Conservation (phyloP, 2,329 filamentous ascomycete species). For the Penicillium sp. region DNA sequence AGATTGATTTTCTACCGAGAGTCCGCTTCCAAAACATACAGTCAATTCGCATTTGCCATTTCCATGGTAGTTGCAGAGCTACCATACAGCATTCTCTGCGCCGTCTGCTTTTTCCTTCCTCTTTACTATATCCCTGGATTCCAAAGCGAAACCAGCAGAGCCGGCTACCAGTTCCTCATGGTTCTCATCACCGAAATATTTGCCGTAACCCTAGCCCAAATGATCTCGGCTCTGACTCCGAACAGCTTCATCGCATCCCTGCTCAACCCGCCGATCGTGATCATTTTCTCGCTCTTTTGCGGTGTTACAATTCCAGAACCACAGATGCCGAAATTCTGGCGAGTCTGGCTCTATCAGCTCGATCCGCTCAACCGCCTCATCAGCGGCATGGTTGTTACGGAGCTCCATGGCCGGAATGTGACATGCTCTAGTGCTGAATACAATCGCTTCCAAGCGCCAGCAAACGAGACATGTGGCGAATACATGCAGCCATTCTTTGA, state of each 20-base stretch:
- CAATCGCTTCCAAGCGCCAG: constrained; percentile 64
- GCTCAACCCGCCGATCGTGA: constrained; percentile 76
- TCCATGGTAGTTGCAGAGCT: constrained; percentile 79
- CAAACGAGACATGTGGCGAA: constrained; percentile 63
- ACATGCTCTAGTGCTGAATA: constrained; percentile 58
- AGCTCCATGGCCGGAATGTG: constrained; percentile 63
- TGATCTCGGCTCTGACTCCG: constrained; percentile 71
- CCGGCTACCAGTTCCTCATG: constrained; percentile 85
- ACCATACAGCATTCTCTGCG: constrained; percentile 76
- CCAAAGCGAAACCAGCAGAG: constrained; percentile 57
- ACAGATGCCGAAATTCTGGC: constrained; percentile 75
- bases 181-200: constrained; percentile 79
- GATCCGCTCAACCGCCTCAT: constrained; percentile 80
- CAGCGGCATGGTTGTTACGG: constrained; percentile 72
- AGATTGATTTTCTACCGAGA: constrained; percentile 83
- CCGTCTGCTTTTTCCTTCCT: constrained; percentile 74
- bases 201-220: constrained; percentile 72
- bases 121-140: constrained; percentile 82
- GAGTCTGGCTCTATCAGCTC: constrained; percentile 74
- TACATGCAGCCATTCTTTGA: constrained; percentile 72
- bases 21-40: constrained; percentile 80
- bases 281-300: constrained; percentile 80
- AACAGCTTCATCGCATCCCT: constrained; percentile 73
- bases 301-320: constrained; percentile 76
- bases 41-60: constrained; percentile 69